Evolutionary conservation across 148 eudicot species (phyloP), one percentile per base, ranked within the genome.

Genomic region (Camellia lanceoleosa): DNA sequence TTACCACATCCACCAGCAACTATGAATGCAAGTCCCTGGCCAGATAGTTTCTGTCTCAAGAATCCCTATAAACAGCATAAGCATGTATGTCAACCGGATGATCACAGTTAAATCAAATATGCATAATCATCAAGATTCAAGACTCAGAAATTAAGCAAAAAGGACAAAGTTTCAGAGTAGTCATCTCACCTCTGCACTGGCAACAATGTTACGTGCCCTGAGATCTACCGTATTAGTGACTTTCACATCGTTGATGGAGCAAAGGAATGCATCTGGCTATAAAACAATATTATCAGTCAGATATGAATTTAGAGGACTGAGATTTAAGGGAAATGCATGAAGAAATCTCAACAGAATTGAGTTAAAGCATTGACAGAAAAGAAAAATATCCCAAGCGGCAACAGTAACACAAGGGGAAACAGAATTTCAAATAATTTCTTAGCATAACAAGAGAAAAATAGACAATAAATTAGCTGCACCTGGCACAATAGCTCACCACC

Each of bases 221-320:
- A 77, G 99, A 84, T 90, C 97, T 71, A 89, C 77, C 72, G 90
- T 86, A 74, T 92, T 95, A 66, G 87, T 89, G 70, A 95, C 96
- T 87, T 92, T 95, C 73, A 95, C 99, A 82, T 95, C 97, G 75
- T 90, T 90, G 75, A 95, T 89, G 38, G 99, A 95, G 90, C 99
- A 95, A 82, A 95, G 91, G 82, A 95, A 95, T 81, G 97, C 99
- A 89, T 95, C 99, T 84, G 99, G 97, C 99, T 95, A 88, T 82
- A 91, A 83, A 86, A 61, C 62, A 74, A 81, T 13, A 79, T 62
- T 56, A 77, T 8, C 10, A 38, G 76, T 77, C 71, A 77, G 58
- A 19, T 5, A 77, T 0, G 65, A 52, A 70, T 47, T 43, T 56
- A 18, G 52, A 61, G 6, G 60, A 81, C 13, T 74, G 38, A 76